These are phyloP conservation scores for Cladosporium sp. DNA, from an alignment of 2,329 filamentous ascomycete genomes.

Conservation along the genomic window DNA sequence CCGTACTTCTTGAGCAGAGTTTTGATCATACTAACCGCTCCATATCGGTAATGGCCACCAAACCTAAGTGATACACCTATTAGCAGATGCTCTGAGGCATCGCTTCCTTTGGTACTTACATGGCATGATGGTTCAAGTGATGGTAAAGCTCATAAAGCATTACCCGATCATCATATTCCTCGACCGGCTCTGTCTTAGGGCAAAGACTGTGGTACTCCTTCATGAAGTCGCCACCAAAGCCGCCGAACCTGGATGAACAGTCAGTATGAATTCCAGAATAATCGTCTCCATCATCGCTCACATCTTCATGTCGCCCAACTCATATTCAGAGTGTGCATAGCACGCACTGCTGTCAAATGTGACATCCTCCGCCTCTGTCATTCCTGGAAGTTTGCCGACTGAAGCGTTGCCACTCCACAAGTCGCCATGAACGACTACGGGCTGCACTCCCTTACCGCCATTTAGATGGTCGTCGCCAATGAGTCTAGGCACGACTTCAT, in stretches of 20 bases:
- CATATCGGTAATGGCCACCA: slow-evolving; percentile 70
- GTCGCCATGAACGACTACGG: slow-evolving; percentile 84
- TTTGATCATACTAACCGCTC: slow-evolving; percentile 77
- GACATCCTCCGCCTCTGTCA: slow-evolving; percentile 62
- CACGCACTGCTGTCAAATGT: slow-evolving; percentile 77
- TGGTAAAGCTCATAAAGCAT: slow-evolving; percentile 82
- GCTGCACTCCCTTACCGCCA: slow-evolving; percentile 57
- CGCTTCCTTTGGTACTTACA: slow-evolving; percentile 33
- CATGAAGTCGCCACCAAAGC: slow-evolving; percentile 69
- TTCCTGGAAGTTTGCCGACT: slow-evolving; percentile 56
- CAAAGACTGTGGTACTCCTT: slow-evolving; percentile 71
- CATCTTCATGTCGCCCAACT: slow-evolving; percentile 93
- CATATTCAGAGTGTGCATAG: slow-evolving; percentile 85
- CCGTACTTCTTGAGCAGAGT: slow-evolving; percentile 69
- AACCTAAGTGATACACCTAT: slow-evolving; percentile 44
- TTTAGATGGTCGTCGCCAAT: slow-evolving; percentile 65
- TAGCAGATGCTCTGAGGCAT: too few relatives aligned
- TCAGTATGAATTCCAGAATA: not conserved
- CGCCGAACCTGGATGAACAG: slow-evolving; percentile 60
- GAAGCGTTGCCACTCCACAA: slow-evolving; percentile 88
- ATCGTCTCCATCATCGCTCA: not conserved
- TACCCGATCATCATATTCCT: slow-evolving; percentile 82
- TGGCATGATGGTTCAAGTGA: slow-evolving; percentile 79
- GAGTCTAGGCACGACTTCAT: slow-evolving; percentile 68
- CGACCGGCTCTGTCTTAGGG: slow-evolving; percentile 72